Evolutionary conservation across 208 protist genomes (phyloP).

Genomic region (Sergeia podlipaevii): DNA sequence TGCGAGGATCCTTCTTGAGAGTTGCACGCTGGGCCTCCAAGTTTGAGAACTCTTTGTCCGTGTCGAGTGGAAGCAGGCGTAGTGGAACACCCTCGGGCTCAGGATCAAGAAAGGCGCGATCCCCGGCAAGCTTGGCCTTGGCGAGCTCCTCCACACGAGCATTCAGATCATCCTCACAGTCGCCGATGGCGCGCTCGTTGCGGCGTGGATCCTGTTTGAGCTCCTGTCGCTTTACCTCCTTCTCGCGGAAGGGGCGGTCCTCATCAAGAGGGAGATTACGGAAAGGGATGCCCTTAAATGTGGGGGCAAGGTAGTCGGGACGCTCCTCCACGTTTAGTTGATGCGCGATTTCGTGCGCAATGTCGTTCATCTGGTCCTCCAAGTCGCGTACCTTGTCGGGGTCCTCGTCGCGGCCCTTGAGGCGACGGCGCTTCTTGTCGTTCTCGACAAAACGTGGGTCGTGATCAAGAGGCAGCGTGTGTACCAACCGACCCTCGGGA

Average conservation of each 20-base stretch:
- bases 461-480: conserved; percentile 44
- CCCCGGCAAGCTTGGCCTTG: conserved; percentile 28
- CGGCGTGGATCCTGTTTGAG: conserved; percentile 60
- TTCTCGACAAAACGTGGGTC: conserved; percentile 54
- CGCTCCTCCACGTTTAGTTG: conserved; percentile 63
- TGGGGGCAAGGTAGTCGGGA: conserved; percentile 41
- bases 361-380: conserved; percentile 70
- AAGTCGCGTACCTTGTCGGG: conserved; percentile 33
- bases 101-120: conserved; percentile 64
- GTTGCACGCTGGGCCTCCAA: conserved; percentile 43
- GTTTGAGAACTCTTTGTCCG: conserved; percentile 36
- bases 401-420: conserved; percentile 28
- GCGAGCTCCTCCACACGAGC: conserved; percentile 61
- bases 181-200: conserved; percentile 42
- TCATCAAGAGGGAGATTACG: conserved; percentile 58
- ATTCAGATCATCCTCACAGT: conserved; percentile 53
- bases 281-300: conserved; percentile 53
- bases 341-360: conserved; percentile 59
- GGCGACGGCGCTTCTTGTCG: conserved; percentile 50
- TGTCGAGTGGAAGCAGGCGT: conserved; percentile 41
- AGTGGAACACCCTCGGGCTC: conserved; percentile 62
- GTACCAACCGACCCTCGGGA: conserved; percentile 45
- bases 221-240: conserved; percentile 60
- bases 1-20: conserved; percentile 52
- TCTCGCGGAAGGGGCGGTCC: conserved; percentile 43